Percentiles rank a stretch among this genome's conserved stretches.
Conservation (phyloP, 2,329 filamentous ascomycete species). For the Nothophoma quercina region DNA sequence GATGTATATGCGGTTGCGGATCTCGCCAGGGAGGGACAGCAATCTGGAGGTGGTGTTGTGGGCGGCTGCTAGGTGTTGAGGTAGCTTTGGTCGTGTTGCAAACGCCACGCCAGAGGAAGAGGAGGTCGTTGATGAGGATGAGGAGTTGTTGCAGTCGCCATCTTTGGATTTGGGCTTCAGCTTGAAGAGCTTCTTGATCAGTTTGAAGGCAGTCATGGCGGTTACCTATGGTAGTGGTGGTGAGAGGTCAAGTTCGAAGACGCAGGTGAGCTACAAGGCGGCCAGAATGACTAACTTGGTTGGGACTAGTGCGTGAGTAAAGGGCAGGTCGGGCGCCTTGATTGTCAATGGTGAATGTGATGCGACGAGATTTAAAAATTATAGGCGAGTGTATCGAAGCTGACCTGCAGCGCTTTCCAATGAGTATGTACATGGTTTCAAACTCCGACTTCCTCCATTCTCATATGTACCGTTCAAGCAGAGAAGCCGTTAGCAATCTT, state of each 20-base stretch:
- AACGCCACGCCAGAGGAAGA: background rate
- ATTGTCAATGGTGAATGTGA: conserved; percentile 2
- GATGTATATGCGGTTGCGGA: conserved; percentile 23
- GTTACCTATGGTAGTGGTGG: background rate
- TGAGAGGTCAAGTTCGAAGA: background rate
- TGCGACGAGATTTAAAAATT: background rate
- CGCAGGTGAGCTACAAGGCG: background rate
- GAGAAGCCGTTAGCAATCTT: conserved; percentile 10
- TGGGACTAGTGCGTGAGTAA: background rate
- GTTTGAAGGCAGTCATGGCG: background rate
- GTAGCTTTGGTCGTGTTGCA: background rate
- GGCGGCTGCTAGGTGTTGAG: background rate
- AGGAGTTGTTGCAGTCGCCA: background rate
- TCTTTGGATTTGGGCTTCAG: background rate
- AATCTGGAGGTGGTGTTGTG: background rate
- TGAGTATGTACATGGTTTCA: background rate
- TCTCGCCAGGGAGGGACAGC: conserved; percentile 23
- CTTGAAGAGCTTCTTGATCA: background rate
- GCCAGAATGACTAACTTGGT: background rate
- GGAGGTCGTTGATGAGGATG: background rate
- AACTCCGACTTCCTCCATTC: background rate
- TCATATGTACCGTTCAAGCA: background rate
- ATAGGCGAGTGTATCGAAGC: conserved; percentile 2
- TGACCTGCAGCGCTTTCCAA: conserved; percentile 13
- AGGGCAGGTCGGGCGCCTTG: conserved; percentile 3